These are phyloP conservation scores for Tulasnella sp. DNA, from an alignment of 768 basidiomycete species.

Conservation along the genomic window DNA sequence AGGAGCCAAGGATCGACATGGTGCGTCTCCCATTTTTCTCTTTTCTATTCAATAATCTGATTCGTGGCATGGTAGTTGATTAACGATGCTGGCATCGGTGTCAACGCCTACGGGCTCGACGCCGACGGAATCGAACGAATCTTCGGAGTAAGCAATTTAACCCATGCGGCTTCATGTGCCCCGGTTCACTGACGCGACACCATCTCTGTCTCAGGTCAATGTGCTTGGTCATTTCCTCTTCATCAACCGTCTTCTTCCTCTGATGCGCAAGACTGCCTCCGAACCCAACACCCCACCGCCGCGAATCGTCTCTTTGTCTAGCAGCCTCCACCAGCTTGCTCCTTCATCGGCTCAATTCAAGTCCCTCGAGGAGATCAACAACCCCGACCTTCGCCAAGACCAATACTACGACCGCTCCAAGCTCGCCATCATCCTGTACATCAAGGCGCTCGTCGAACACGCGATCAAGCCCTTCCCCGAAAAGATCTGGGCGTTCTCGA, in stretches of 20 bases:
- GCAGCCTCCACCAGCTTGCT: constrained; percentile 41
- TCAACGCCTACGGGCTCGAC: constrained; percentile 34
- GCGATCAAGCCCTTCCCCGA: constrained; percentile 37
- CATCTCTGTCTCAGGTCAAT: constrained; percentile 32
- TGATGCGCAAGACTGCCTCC: constrained; percentile 38
- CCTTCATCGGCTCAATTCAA: constrained; percentile 38
- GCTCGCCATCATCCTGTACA: constrained; percentile 42
- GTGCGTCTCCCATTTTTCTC: constrained; percentile 8
- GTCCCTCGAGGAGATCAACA: constrained; percentile 41
- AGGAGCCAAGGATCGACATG: constrained; percentile 30
- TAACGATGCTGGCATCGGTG: constrained; percentile 36
- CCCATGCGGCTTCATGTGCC: neutral
- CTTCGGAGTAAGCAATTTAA: constrained; percentile 26
- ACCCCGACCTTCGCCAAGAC: constrained; percentile 35
- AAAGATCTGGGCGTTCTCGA: constrained; percentile 34
- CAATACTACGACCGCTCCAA: constrained; percentile 43
- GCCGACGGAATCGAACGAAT: constrained; percentile 33
- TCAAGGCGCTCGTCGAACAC: constrained; percentile 36
- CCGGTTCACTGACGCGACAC: neutral
- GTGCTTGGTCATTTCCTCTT: constrained; percentile 43
- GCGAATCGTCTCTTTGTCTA: constrained; percentile 43
- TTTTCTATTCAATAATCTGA: neutral
- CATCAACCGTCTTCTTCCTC: constrained; percentile 43
- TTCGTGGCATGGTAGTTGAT: constrained; percentile 31
- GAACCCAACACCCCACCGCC: constrained; percentile 33